Conservation (phyloP, 768 basidiomycete species). For the Collybia nuda region DNA sequence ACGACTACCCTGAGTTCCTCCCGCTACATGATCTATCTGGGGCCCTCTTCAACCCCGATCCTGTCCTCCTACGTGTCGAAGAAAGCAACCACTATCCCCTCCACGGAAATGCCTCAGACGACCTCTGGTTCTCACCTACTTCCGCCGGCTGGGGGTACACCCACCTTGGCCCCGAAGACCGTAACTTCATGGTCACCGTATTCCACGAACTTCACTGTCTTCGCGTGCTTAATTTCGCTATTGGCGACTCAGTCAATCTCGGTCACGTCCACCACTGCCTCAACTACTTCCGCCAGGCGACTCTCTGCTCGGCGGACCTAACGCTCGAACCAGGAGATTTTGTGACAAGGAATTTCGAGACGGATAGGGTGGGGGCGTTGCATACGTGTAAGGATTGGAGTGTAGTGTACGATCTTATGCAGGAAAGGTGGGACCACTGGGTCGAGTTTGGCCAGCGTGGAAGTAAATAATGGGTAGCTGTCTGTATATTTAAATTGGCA, state of each 20-base stretch:
- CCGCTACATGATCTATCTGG: background rate
- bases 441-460: background rate
- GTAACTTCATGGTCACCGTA: slow-evolving; percentile 34
- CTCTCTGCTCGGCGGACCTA: slow-evolving; percentile 45
- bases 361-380: slow-evolving; percentile 32
- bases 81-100: slow-evolving; percentile 3
- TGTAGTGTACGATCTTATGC: slow-evolving; percentile 29
- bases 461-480: no score
- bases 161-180: slow-evolving; percentile 24
- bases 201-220: slow-evolving; percentile 53
- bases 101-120: slow-evolving; percentile 1
- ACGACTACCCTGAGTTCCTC: slow-evolving; percentile 10
- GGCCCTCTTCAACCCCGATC: background rate
- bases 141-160: slow-evolving; percentile 12
- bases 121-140: slow-evolving; percentile 2
- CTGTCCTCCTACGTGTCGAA: slow-evolving; percentile 1
- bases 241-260: background rate
- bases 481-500: no score
- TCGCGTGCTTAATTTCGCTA: slow-evolving; percentile 16
- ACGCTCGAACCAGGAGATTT: slow-evolving; percentile 48
- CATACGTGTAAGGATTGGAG: slow-evolving; percentile 44
- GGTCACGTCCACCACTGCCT: slow-evolving; percentile 42
- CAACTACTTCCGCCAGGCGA: slow-evolving; percentile 46
- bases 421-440: slow-evolving; percentile 25
- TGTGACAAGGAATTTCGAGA: slow-evolving; percentile 29